Evolutionary conservation across 805 yeast species (phyloP).

Genomic region (Vanderwaltozyma tropicalis): DNA sequence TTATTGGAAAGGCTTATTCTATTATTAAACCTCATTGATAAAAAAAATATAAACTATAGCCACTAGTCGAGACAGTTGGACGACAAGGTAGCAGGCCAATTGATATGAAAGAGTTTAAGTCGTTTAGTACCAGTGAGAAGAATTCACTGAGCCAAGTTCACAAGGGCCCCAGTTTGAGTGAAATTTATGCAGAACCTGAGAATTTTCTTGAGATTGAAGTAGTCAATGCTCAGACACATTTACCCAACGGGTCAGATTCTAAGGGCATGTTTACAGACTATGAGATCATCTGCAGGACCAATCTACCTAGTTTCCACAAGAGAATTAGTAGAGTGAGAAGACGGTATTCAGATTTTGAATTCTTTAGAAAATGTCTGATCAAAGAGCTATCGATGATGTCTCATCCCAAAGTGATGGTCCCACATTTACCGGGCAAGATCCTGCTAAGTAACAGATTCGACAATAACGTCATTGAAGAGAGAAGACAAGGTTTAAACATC

Average conservation of each 20-base stretch:
- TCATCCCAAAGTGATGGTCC: constrained; percentile 58
- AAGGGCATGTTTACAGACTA: constrained; percentile 79
- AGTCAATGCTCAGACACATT: constrained; percentile 24
- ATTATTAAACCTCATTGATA: too few relatives aligned
- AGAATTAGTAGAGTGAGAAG: constrained; percentile 62
- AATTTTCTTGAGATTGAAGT: constrained; percentile 89
- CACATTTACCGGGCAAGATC: constrained; percentile 85
- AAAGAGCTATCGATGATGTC: constrained; percentile 47
- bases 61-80: too few relatives aligned
- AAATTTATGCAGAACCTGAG: constrained; percentile 89
- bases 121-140: constrained; percentile 21
- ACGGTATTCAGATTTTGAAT: constrained; percentile 82
- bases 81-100: too few relatives aligned
- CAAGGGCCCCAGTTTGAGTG: constrained; percentile 56
- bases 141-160: constrained; percentile 17
- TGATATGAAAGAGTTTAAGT: constrained; percentile 19
- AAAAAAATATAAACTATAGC: too few relatives aligned
- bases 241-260: constrained; percentile 26
- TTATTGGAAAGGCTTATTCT: too few relatives aligned
- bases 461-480: constrained; percentile 71
- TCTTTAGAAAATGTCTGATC: constrained; percentile 62
- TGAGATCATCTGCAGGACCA: constrained; percentile 81
- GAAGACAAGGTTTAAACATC: constrained; percentile 74
- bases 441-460: constrained; percentile 59
- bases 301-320: constrained; percentile 75